Conservation (phyloP, 2,329 filamentous ascomycete genomes). For the Diaporthe sp. region DNA sequence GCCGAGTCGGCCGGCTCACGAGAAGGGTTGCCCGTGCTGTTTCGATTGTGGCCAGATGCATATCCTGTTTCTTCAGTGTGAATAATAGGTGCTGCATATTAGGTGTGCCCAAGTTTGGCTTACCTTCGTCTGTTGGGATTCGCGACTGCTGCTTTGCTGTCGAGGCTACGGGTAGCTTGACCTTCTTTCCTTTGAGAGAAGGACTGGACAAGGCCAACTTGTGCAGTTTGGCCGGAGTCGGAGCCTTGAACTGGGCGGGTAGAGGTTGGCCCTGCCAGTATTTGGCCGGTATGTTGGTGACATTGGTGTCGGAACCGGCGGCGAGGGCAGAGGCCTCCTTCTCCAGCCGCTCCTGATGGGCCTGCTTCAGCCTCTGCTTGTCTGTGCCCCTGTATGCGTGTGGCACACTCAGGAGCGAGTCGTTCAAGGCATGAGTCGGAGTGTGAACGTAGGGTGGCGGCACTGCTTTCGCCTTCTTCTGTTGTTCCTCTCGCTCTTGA, state of each 20-base stretch:
- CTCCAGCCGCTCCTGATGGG: background rate
- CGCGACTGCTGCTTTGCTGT: background rate
- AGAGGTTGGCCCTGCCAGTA: constrained; percentile 22
- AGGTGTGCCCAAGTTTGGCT: background rate
- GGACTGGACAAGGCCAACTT: background rate
- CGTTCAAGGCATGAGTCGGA: background rate
- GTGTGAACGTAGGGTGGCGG: background rate
- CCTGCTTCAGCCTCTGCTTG: background rate
- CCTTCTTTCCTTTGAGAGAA: background rate
- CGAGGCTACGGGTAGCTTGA: background rate
- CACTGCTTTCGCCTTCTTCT: background rate
- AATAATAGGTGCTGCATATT: background rate
- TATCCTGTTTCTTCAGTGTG: background rate
- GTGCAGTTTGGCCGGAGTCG: background rate
- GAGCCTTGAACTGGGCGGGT: background rate
- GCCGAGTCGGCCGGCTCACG: too few relatives aligned
- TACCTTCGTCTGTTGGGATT: background rate
- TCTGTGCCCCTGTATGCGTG: background rate
- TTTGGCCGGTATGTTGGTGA: constrained; percentile 12
- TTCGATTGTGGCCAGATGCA: background rate
- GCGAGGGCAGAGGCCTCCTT: background rate
- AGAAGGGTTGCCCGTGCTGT: too few relatives aligned
- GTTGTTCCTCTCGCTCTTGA: constrained; percentile 6
- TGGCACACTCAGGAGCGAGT: constrained; percentile 4
- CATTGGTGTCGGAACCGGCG: background rate